Percentiles rank a stretch among this genome's conserved stretches.
Evolutionary conservation across 2,329 filamentous ascomycete species (phyloP).

Genomic region (Apiospora rasikravindrae): DNA sequence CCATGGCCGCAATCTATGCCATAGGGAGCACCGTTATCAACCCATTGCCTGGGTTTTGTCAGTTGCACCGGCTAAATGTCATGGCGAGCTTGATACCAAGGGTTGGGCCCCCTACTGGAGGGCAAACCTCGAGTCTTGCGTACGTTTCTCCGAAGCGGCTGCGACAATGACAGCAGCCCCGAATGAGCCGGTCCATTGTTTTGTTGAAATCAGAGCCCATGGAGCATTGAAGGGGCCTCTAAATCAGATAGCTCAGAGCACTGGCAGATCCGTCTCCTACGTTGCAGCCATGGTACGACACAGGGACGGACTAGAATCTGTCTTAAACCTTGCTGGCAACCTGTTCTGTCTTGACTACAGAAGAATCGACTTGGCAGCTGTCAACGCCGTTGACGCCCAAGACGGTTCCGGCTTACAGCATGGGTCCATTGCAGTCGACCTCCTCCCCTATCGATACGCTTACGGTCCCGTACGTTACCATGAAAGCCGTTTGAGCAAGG

Average conservation of each 20-base stretch:
- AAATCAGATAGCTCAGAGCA: constrained; percentile 1
- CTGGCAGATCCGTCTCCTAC: no score
- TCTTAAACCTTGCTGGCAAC: constrained; percentile 31
- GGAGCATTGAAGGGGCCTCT: constrained; percentile 29
- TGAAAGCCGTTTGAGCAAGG: constrained; percentile 31
- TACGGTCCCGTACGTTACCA: constrained; percentile 31
- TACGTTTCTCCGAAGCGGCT: not conserved
- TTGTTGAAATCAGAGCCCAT: not conserved
- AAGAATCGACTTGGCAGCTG: constrained; percentile 31
- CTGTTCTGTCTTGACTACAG: constrained; percentile 23
- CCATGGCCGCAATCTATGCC: no score
- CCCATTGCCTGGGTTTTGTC: constrained; percentile 43
- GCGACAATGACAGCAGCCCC: no score
- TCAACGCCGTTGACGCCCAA: constrained; percentile 25
- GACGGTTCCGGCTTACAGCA: not conserved
- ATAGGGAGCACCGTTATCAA: no score
- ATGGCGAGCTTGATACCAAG: no score
- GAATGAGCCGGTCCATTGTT: no score
- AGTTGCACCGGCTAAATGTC: constrained; percentile 20
- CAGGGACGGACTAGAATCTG: constrained; percentile 29
- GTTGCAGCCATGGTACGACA: not conserved
- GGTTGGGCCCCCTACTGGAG: constrained; percentile 16
- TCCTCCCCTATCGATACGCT: constrained; percentile 37
- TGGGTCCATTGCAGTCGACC: constrained; percentile 18
- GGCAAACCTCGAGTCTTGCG: not conserved